Percentiles rank a stretch among this genome's conserved stretches.
phyloP scores from a whole-genome alignment of 2,329 filamentous ascomycete genomes.

The Fusarium buharicum region DNA sequence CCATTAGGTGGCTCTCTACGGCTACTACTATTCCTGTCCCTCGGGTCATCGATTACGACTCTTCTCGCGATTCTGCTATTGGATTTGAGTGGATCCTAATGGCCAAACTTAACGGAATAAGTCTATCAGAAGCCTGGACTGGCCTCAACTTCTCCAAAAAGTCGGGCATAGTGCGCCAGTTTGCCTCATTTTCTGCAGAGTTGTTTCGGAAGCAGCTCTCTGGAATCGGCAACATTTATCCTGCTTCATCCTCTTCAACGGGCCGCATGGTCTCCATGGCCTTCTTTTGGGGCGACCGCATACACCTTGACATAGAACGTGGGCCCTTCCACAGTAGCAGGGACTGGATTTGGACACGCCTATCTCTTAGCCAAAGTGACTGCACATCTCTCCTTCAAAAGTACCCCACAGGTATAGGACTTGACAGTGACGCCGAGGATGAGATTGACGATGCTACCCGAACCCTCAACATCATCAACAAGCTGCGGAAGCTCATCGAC shows the following conservation, averaged over 20 bases:
- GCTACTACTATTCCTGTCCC: conserved; percentile 50
- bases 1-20: conserved; percentile 48
- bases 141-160: conserved; percentile 18
- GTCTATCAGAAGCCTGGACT: conserved; percentile 45
- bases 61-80: conserved; percentile 47
- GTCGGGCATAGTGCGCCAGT: conserved; percentile 1
- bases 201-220: conserved; percentile 46
- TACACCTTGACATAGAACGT: conserved; percentile 47
- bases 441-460: conserved; percentile 48
- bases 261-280: conserved; percentile 49
- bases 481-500: conserved; percentile 46
- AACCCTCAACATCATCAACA: conserved; percentile 38
- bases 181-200: conserved; percentile 9
- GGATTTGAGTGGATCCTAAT: conserved; percentile 57
- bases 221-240: conserved; percentile 34
- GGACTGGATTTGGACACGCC: conserved; percentile 50
- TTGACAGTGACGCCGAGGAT: conserved; percentile 37
- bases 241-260: conserved; percentile 2
- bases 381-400: conserved; percentile 4
- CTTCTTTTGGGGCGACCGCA: conserved; percentile 50
- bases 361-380: conserved; percentile 27
- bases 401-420: background rate
- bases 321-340: conserved; percentile 51
- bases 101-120: conserved; percentile 44
- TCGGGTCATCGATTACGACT: conserved; percentile 48